Percentiles rank a stretch among this genome's conserved stretches.
phyloP scores from a whole-genome alignment of 768 basidiomycete genomes.

The Suillus decipiens region DNA sequence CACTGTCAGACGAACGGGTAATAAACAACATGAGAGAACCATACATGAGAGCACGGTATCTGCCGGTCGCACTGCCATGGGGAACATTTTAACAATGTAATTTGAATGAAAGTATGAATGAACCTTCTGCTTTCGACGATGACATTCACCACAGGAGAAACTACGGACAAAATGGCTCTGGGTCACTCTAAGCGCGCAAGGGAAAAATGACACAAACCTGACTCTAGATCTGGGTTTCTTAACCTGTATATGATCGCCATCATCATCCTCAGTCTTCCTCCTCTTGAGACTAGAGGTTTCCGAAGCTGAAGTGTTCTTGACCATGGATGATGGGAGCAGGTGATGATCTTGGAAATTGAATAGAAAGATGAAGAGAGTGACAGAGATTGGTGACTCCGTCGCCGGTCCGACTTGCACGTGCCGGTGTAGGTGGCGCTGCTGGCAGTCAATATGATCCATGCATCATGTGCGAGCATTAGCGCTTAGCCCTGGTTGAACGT shows the following conservation, averaged over 20 bases:
- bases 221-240: constrained; percentile 77
- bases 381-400: constrained; percentile 11
- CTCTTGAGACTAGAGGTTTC: constrained; percentile 49
- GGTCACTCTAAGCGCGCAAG: constrained; percentile 7
- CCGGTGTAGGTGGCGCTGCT: neutral
- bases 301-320: constrained; percentile 24
- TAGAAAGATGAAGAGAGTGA: constrained; percentile 26
- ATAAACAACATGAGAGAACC: constrained; percentile 20
- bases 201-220: constrained; percentile 51
- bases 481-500: neutral
- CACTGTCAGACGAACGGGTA: constrained; percentile 19
- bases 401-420: constrained; percentile 32
- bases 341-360: constrained; percentile 30
- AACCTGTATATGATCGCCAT: constrained; percentile 38
- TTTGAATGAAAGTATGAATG: constrained; percentile 17
- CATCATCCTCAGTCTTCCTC: constrained; percentile 67
- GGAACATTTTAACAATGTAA: constrained; percentile 20
- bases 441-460: neutral
- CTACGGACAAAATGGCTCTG: constrained; percentile 36
- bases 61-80: constrained; percentile 75
- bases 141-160: constrained; percentile 87
- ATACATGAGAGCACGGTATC: constrained; percentile 81
- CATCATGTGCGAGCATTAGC: neutral
- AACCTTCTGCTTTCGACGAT: constrained; percentile 87
- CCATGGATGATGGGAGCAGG: constrained; percentile 24